Base-by-base conservation (phyloP, 768 basidiomycete genomes). In the Leucocoprinus leucothites region DNA sequence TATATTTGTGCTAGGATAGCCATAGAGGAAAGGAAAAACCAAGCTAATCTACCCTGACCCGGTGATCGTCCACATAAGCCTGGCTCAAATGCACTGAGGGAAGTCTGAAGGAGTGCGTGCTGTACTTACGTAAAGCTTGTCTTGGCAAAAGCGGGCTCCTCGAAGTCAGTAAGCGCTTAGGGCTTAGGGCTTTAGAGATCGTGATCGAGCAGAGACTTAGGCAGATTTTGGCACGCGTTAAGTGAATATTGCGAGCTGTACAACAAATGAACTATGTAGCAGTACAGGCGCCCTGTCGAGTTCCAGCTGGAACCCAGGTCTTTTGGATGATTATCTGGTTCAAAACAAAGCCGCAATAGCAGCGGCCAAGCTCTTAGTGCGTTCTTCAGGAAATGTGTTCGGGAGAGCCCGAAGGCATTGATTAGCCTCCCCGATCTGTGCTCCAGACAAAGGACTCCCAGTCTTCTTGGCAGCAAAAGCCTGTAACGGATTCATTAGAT, bases 321-420 rank as follows among this genome's bases (percentile, higher is more conserved):
- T 18, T 5, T 34, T 9, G 28, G 8, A 11, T 25, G 16, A 25
- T 26, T 31, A 9, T 41, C 13, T 9, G 13, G 31, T 24, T 68
- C 64, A 78, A 48, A 78, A 60, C 28, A 86, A 63, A 6, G 61
- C 69, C 9, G 62, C 53, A 22, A 89, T 77, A 64, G 86, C 87
- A 45, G 61, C 64, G 24, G 70, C 65, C 31, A 88, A 64, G 41
- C 71, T 77, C 62, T 72, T 67, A 46, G 90, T 71, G 56, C 89
- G 82, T 51, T 77, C 75, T 48, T 91, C 89, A 3, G 71, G 62
- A 70, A 87, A 87, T 16, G 68, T 67, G 1, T 66, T 63, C n/a
- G 75, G 71, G 16, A 82, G 65, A 24, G 69, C 65, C 35, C 65
- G 65, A 21, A 82, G 59, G 19, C 68, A 67, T 34, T 76, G 71